Evolutionary conservation across 2,329 filamentous ascomycete genomes (phyloP).

Genomic region (Cytospora piceicola): DNA sequence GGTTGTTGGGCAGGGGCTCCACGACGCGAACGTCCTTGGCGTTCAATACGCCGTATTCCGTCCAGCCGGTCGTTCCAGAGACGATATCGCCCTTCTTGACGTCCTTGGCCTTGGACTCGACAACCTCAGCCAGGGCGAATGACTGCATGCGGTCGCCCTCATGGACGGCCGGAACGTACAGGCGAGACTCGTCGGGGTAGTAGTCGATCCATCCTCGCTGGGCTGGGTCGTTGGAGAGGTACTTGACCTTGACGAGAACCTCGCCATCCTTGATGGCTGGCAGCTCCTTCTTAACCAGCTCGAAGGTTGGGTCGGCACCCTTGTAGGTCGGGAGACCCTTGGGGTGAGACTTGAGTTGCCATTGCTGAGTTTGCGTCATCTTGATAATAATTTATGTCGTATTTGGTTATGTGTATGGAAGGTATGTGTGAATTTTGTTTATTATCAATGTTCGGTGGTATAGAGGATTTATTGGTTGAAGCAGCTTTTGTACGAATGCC

Average conservation of each 20-base stretch:
- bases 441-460: background rate
- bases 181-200: conserved; percentile 43
- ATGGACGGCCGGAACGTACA: conserved; percentile 71
- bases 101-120: conserved; percentile 60
- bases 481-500: no score
- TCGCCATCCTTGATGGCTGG: conserved; percentile 64
- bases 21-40: conserved; percentile 54
- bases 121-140: conserved; percentile 60
- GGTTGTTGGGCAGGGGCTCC: conserved; percentile 46
- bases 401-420: background rate
- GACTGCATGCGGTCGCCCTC: conserved; percentile 73
- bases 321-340: conserved; percentile 14
- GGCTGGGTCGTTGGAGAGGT: conserved; percentile 74
- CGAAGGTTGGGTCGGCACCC: conserved; percentile 10
- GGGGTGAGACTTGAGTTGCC: conserved; percentile 11
- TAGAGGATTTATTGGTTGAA: no score
- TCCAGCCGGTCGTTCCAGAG: conserved; percentile 63
- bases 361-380: conserved; percentile 20
- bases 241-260: conserved; percentile 63
- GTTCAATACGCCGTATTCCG: conserved; percentile 63
- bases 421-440: background rate
- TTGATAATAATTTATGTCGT: background rate
- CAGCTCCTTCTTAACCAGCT: conserved; percentile 5
- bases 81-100: conserved; percentile 64
- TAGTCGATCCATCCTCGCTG: conserved; percentile 69